A percentile compares a stretch with the other conserved stretches of the same genome.
These are phyloP conservation scores for Aciculoconidium aculeatum DNA, from an alignment of 805 yeast species.

Conservation along the genomic window DNA sequence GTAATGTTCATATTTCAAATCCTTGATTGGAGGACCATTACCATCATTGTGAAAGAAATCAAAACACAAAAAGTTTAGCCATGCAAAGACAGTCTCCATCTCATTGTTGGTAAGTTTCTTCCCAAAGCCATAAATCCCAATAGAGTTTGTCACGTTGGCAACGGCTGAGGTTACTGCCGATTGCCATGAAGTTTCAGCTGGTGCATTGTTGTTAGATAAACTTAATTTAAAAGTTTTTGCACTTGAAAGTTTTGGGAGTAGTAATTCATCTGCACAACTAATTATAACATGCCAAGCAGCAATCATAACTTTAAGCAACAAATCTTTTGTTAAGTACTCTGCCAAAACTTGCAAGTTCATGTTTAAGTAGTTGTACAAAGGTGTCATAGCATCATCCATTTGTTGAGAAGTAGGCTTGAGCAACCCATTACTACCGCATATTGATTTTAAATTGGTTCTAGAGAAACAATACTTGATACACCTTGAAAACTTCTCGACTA, in stretches of 20 bases:
- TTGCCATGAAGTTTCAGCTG: constrained; percentile 26
- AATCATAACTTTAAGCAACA: constrained; percentile 60
- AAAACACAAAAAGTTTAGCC: constrained; percentile 61
- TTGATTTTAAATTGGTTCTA: constrained; percentile 46
- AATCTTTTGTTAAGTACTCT: constrained; percentile 46
- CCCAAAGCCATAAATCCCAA: constrained; percentile 44
- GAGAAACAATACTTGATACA: constrained; percentile 58
- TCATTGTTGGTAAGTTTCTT: constrained; percentile 54
- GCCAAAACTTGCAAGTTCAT: constrained; percentile 63
- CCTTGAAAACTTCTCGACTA: constrained; percentile 68
- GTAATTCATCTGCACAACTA: constrained; percentile 58
- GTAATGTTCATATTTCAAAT: constrained; percentile 56
- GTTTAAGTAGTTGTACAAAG: constrained; percentile 70
- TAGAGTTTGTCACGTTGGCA: constrained; percentile 42
- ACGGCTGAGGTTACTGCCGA: constrained; percentile 43
- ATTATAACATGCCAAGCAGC: constrained; percentile 79
- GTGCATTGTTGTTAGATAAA: constrained; percentile 12
- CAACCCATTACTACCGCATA: constrained; percentile 48
- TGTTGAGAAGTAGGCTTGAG: constrained; percentile 39
- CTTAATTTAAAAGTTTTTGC: constrained; percentile 26
- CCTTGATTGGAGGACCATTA: constrained; percentile 68
- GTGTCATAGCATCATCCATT: constrained; percentile 61
- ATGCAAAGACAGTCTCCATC: constrained; percentile 59
- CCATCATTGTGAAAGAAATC: constrained; percentile 80
- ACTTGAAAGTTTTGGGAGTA: constrained; percentile 66